Conservation (phyloP, 192 early-diverging fungal genomes). For the Coemansia nantahalensis region DNA sequence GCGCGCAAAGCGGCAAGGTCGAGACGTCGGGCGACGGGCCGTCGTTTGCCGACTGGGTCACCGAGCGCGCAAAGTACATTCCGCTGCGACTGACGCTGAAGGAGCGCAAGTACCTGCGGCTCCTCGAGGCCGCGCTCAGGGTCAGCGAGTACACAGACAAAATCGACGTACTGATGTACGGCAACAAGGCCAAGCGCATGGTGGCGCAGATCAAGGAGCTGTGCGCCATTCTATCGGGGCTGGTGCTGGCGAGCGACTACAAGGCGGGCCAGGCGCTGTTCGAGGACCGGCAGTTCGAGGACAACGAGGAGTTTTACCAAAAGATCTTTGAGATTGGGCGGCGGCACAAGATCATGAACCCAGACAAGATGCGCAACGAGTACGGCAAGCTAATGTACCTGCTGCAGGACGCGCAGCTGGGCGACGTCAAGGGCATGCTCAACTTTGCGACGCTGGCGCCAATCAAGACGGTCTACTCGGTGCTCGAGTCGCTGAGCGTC, state of each 20-base stretch:
- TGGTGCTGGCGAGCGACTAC: conserved; percentile 82
- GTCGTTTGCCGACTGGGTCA: conserved; percentile 77
- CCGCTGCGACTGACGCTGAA: conserved; percentile 85
- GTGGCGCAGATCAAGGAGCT: conserved; percentile 95
- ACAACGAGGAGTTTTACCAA: conserved; percentile 79
- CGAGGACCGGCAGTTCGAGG: conserved; percentile 62
- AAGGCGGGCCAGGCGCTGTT: conserved; percentile 78
- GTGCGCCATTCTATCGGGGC: conserved; percentile 90
- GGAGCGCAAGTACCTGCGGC: conserved; percentile 90
- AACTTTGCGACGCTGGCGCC: conserved; percentile 75
- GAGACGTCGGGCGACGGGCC: conserved; percentile 48
- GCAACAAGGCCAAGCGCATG: conserved; percentile 82
- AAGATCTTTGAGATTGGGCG: conserved; percentile 66
- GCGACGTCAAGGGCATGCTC: conserved; percentile 75
- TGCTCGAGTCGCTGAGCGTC: conserved; percentile 65
- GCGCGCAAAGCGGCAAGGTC: conserved; percentile 31
- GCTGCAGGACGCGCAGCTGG: conserved; percentile 72
- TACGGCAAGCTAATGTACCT: conserved; percentile 98
- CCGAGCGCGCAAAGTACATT: conserved; percentile 88
- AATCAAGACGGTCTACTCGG: conserved; percentile 87
- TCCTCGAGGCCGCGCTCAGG: conserved; percentile 91
- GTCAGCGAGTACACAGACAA: conserved; percentile 90
- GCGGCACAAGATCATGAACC: conserved; percentile 90
- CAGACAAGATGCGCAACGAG: conserved; percentile 93
- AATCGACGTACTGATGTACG: conserved; percentile 75